phyloP scores from a whole-genome alignment of 345 rosid genomes.

The Syzygium grande region DNA sequence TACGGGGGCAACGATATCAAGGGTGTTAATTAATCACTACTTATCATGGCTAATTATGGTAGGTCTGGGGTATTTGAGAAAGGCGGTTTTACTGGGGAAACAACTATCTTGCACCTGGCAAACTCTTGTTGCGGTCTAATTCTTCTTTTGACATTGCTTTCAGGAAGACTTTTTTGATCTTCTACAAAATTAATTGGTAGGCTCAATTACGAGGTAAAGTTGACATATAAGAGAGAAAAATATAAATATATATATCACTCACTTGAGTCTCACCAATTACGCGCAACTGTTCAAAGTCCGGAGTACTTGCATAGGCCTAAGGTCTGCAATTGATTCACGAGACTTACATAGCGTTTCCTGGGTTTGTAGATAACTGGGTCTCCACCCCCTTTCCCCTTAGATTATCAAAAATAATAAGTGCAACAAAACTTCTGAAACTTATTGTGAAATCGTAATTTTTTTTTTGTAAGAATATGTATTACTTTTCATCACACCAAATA shows the following conservation, averaged over 20 bases:
- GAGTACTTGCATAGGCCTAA: not conserved
- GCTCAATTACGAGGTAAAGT: not conserved
- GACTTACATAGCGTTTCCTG: too few species aligned
- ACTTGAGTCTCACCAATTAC: too few species aligned
- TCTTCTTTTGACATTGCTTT: not conserved
- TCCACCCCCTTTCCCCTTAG: too few species aligned
- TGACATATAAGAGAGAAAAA: not conserved
- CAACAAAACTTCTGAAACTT: fast-evolving
- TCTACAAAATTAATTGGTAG: not conserved
- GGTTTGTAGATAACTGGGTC: not conserved
- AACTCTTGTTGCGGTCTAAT: fast-evolving
- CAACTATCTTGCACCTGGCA: not conserved
- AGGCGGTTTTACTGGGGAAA: not conserved
- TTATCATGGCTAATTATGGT: not conserved
- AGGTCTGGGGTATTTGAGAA: not conserved
- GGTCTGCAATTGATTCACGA: not conserved
- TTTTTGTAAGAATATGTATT: too few species aligned
- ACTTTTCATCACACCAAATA: too few species aligned
- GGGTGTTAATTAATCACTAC: not conserved
- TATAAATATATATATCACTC: too few species aligned
- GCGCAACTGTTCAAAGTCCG: not conserved
- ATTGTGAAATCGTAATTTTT: too few species aligned
- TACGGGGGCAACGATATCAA: not conserved
- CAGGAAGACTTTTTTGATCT: not conserved
- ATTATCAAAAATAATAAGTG: not conserved